phyloP scores from a whole-genome alignment of 805 yeast species.

The Isabelozyma pseudorhagii region DNA sequence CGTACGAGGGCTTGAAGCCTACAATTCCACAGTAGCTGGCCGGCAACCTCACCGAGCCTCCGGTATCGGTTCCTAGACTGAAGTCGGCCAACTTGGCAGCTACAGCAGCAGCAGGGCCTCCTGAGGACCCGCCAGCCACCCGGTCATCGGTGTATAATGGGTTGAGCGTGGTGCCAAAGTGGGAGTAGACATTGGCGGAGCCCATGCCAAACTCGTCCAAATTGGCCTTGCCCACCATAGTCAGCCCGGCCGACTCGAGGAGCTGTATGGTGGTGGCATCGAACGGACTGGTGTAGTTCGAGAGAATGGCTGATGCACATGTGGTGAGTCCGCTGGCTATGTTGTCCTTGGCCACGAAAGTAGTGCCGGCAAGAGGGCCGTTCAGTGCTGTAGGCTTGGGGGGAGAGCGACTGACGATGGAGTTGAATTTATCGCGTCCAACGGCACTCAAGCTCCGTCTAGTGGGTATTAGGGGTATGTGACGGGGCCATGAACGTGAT shows the following conservation, averaged over 20 bases:
- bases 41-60: slow-evolving; percentile 93
- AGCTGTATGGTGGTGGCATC: slow-evolving; percentile 69
- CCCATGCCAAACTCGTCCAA: slow-evolving; percentile 99
- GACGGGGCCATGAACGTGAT: too few relatives aligned
- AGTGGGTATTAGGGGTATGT: too few relatives aligned
- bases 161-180: slow-evolving; percentile 57
- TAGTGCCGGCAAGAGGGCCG: slow-evolving; percentile 4
- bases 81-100: slow-evolving; percentile 67
- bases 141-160: slow-evolving; percentile 33
- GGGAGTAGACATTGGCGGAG: slow-evolving; percentile 55
- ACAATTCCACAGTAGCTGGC: slow-evolving; percentile 79
- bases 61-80: slow-evolving; percentile 93
- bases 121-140: slow-evolving; percentile 87
- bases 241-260: slow-evolving; percentile 51
- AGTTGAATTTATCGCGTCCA: background rate
- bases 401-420: background rate
- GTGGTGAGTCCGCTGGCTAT: slow-evolving; percentile 72
- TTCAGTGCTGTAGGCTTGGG: background rate
- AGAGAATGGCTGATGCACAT: slow-evolving; percentile 68
- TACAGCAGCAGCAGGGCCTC: slow-evolving; percentile 94
- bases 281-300: slow-evolving; percentile 67
- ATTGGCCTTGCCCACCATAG: slow-evolving; percentile 75
- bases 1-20: slow-evolving; percentile 94
- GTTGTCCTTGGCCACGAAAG: slow-evolving; percentile 61
- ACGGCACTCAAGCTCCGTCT: too few relatives aligned